Base-by-base conservation (phyloP, 257 asterid genomes). In the Plantago ovata region DNA sequence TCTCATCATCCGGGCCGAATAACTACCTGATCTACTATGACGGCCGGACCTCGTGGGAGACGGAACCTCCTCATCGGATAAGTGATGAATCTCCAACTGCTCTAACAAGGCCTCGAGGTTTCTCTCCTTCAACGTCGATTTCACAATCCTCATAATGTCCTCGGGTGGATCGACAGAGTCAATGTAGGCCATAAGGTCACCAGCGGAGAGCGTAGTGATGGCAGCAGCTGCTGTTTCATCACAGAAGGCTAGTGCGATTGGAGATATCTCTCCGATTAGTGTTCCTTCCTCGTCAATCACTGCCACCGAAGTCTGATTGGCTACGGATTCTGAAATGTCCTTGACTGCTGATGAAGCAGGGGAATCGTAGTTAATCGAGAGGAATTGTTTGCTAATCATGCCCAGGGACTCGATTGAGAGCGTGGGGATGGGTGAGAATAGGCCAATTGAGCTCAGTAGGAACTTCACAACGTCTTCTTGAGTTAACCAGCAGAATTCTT, bases 121-220 rank as follows among this genome's bases (percentile, higher is more conserved):
- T 36, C 75, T 81, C 71, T 78, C 88, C 70, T 73, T 83, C 72
- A 89, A 50, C 62, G 85, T 75, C 36, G 71, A 73, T 21, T 71
- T 78, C 55, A 86, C 87, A 0, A 60, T 71, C 72, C 80, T 80
- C 58, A 72, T 67, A 0, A 89, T 52, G 22, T 86, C 97, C 66
- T 83, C 97, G 1, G 95, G 83, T 2, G 89, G 92, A 15, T 94
- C 89, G 1, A 89, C 94, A 32, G 81, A 73, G 65, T 84, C 97
- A 4, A 86, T 82, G 69, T 80, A 89, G 54, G 86, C 78, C 86
- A 89, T 74, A 45, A 89, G 89, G 22, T 89, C 97, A 14, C 95
- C 90, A 1, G 93, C 84, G 0, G 94, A 82, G 61, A 89, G 84
- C 28, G 95, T 77, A 6, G 75, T 22, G 56, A 89, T 58, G 16